Evolutionary conservation across 1,284 basidiomycete species (phyloP), one percentile per base, ranked within the genome.

Genomic region (Phylloporus sp.): DNA sequence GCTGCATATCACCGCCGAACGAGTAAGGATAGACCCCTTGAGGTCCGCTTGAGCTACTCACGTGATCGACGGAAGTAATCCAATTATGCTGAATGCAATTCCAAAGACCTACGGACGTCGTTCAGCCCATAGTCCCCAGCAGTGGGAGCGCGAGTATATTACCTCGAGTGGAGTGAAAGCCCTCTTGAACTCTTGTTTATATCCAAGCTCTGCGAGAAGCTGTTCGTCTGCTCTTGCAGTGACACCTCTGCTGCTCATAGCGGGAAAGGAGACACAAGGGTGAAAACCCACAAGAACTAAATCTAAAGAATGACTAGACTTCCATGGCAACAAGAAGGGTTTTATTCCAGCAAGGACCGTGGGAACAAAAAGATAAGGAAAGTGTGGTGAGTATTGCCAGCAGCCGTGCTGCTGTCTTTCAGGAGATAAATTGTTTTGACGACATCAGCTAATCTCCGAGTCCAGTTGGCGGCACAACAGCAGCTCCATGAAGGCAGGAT

Each of bases 161-260:
- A 71, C 83, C 81, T 92, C 89, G 3, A 91, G 69, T 2, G 85
- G 82, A 6, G 82, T 83, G 69, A 92, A 91, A 5, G 84, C 86
- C 51, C 90, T 79, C 72, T 84, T 86, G 72, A 92, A 88, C 73
- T 91, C 90, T 63, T 91, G 87, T 70, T 88, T 88, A 74, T 90
- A 91, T 4, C 89, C 86, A 22, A 88, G 76, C 51, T 76, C 75
- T 1, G 84, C 83, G 24, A 86, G 77, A 34, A 82, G 71, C 6
- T 68, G 70, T 58, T 81, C 77, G 61, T 83, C 80, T 2, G 72
- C 70, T 49, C 34, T 64, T 42, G 67, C 61, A 24, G 71, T 52
- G 6, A 32, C 47, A 10, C 64, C 61, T 49, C 68, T 71, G 46
- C 34, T 52, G 4, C 67, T 28, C 71, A 75, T 75, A 51, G 40